phyloP scores from a whole-genome alignment of 257 asterid species.

The Haberlea rhodopensis region DNA sequence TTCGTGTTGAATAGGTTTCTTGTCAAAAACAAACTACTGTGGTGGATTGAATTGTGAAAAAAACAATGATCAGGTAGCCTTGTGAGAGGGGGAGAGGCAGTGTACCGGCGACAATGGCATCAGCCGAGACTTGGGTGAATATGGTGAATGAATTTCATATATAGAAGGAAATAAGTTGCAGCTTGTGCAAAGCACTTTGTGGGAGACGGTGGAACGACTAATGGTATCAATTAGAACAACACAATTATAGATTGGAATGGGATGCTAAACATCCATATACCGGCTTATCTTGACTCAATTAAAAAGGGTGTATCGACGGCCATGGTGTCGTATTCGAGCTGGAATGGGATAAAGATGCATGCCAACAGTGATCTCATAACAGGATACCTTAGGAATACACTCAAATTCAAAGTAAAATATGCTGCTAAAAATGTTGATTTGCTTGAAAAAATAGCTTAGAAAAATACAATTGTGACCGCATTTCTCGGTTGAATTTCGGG shows the following conservation, averaged over 20 bases:
- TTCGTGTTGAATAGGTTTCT: no score
- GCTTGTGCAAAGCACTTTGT: conserved; percentile 73
- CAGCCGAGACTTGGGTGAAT: conserved; percentile 45
- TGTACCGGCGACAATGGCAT: conserved; percentile 33
- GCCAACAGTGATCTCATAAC: conserved; percentile 59
- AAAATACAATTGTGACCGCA: background rate
- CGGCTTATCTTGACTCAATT: conserved; percentile 58
- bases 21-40: no score
- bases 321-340: conserved; percentile 78
- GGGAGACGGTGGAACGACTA: conserved; percentile 73
- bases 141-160: conserved; percentile 44
- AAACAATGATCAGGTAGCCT: conserved; percentile 47
- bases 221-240: conserved; percentile 58
- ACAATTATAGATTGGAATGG: conserved; percentile 43
- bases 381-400: conserved; percentile 56
- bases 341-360: conserved; percentile 74
- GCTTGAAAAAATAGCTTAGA: background rate
- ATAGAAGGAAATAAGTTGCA: conserved; percentile 55
- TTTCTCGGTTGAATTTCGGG: conserved; percentile 34
- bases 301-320: conserved; percentile 63
- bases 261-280: conserved; percentile 62
- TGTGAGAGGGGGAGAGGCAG: conserved; percentile 57
- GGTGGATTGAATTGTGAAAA: no score
- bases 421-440: background rate
- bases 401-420: conserved; percentile 52